Conservation (phyloP, 163 green algal genomes). For the Volvox carteri region DNA sequence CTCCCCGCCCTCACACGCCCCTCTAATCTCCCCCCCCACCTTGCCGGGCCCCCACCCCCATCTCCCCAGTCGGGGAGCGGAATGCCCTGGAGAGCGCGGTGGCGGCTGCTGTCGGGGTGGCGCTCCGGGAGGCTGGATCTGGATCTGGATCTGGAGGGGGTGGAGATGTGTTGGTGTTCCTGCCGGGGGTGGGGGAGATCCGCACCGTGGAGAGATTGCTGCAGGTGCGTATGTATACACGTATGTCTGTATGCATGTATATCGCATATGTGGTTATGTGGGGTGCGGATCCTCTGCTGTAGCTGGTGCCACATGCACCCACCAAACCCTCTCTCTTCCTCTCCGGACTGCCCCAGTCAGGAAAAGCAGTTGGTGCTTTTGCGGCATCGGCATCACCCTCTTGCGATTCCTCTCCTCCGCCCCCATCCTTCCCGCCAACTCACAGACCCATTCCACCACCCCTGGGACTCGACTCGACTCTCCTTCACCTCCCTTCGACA, state of each 20-base stretch:
- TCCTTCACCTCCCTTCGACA: neutral
- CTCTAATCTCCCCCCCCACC: neutral
- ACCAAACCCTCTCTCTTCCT: too few relatives aligned
- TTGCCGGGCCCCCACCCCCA: neutral
- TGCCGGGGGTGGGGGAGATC: slow-evolving; percentile 78
- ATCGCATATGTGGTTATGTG: neutral
- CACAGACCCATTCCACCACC: neutral
- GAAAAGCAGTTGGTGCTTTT: too few relatives aligned
- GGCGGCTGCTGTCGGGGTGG: slow-evolving; percentile 59
- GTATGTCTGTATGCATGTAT: neutral
- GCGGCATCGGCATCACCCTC: too few relatives aligned
- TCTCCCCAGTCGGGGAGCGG: slow-evolving; percentile 39
- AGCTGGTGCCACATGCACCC: too few relatives aligned
- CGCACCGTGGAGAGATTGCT: slow-evolving; percentile 27
- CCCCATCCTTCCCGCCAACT: too few relatives aligned
- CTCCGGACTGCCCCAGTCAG: too few relatives aligned
- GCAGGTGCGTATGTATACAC: neutral
- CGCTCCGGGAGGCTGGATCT: slow-evolving; percentile 30
- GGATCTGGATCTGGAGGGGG: neutral
- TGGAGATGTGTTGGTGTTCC: slow-evolving; percentile 69
- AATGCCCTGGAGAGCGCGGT: slow-evolving; percentile 61
- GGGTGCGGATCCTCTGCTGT: too few relatives aligned
- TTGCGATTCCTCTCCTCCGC: too few relatives aligned
- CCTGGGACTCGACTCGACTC: neutral
- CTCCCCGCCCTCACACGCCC: neutral